A percentile compares a stretch with the other conserved stretches of the same genome.
These are phyloP conservation scores for Piper longum DNA, from an alignment of 164 flowering plant species.

Conservation along the genomic window DNA sequence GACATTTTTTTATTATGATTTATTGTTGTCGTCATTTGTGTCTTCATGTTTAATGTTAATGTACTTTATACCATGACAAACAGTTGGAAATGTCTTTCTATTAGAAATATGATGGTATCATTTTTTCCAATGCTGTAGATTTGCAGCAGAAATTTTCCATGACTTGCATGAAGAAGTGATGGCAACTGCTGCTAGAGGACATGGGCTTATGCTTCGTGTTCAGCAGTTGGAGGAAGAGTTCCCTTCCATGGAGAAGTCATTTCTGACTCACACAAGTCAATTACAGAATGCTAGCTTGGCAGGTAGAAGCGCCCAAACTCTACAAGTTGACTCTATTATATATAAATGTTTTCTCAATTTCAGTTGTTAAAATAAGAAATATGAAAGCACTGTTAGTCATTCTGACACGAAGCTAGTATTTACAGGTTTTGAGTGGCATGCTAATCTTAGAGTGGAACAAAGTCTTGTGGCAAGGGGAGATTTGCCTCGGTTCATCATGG, in stretches of 20 bases:
- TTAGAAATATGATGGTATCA: no score
- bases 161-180: slow-evolving; percentile 93
- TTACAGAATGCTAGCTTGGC: slow-evolving; percentile 34
- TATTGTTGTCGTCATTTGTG: no score
- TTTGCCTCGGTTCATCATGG: slow-evolving; percentile 93
- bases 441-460: slow-evolving; percentile 47
- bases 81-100: no score
- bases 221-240: slow-evolving; percentile 89
- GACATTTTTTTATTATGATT: no score
- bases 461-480: slow-evolving; percentile 62
- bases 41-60: no score
- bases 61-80: no score
- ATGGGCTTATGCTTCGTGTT: slow-evolving; percentile 68
- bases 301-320: slow-evolving; percentile 30
- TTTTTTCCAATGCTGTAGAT: slow-evolving; percentile 27
- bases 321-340: background rate
- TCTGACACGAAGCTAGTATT: background rate
- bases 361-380: background rate
- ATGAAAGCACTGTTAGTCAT: background rate
- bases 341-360: no score
- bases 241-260: slow-evolving; percentile 69
- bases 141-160: slow-evolving; percentile 96
- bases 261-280: slow-evolving; percentile 67
- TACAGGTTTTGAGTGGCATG: slow-evolving; percentile 92
- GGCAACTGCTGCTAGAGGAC: slow-evolving; percentile 91